These are phyloP conservation scores for Mrakia gelida DNA, from an alignment of 768 basidiomycete genomes.

Conservation along the genomic window DNA sequence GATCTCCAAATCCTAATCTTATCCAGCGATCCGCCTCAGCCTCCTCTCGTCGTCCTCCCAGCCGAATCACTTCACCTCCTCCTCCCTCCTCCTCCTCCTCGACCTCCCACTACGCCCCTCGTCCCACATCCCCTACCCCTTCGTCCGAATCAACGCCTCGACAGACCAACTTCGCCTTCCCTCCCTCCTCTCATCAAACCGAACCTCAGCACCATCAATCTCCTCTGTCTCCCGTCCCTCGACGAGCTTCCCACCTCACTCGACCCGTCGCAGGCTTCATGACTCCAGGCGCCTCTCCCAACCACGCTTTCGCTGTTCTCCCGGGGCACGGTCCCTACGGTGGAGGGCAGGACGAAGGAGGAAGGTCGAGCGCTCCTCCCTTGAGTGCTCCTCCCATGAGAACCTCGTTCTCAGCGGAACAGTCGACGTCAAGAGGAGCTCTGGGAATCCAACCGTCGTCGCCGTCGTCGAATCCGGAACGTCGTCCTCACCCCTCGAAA, in stretches of 20 bases:
- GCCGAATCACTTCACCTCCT: not conserved
- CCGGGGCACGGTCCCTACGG: not conserved
- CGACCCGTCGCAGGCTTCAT: not conserved
- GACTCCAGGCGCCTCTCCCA: not conserved
- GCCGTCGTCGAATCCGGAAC: not conserved
- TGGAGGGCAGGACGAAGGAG: not conserved
- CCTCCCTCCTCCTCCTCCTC: not conserved
- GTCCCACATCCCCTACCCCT: not conserved
- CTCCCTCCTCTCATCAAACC: not conserved
- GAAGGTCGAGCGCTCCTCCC: not conserved
- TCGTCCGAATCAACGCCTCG: not conserved
- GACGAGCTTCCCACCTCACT: not conserved
- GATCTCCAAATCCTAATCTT: not conserved
- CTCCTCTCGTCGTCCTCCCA: constrained; percentile 2
- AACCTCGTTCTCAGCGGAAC: not conserved
- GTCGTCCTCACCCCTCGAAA: not conserved
- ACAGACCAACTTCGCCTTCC: not conserved
- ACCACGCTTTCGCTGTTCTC: not conserved
- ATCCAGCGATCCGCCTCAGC: not conserved
- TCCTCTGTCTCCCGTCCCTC: not conserved
- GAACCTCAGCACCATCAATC: not conserved
- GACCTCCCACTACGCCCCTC: not conserved
- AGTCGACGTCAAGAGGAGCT: not conserved
- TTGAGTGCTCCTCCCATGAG: not conserved
- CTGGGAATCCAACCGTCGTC: not conserved